Base-by-base conservation (phyloP, 1,139 yeast species). In the Candida frijolesensis region DNA sequence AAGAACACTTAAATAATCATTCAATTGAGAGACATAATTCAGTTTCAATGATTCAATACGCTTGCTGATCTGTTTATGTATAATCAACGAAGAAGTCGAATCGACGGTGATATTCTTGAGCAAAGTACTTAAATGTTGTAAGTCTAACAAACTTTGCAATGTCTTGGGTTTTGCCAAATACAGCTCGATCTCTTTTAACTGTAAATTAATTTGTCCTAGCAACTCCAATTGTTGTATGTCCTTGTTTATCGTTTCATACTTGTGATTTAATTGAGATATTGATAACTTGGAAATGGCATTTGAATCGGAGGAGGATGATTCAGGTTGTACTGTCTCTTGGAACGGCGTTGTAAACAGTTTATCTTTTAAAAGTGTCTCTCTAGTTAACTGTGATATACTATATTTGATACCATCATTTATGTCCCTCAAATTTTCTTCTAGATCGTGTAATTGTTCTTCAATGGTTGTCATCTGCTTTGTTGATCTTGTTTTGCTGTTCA, bases 121-220 rank as follows among this genome's bases (percentile, higher is more conserved):
- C 29, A 55, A 42, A 12, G 42, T 50, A 34, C 48, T 53, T n/a
- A 57, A 38, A 27, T 55, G 56, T 37, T 56, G 60, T 30, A 56
- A 53, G 50, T 57, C 60, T 25, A 56, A 47, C 22, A 57, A 43
- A 43, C 52, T 49, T 12, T 41, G 45, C 15, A 51, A 41, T 19
- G 51, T 42, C 10, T 53, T 58, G 8, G 51, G 45, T 39, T 53
- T 58, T 33, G 44, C 52, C 44, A 50, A 44, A 47, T 55, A 52
- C 9, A 48, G 41, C 38, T 60, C 61, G 15, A 64, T 62, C 48
- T 69, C 71, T 11, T 56, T 52, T 4, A 66, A 49, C 10, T 64
- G 54, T 2, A 60, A 63, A 35, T 59, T 60, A 9, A 67, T 51
- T 7, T 59, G 56, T 65, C 65, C 62, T 29, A 70, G 56, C 27